Evolutionary conservation across 2,329 filamentous ascomycete genomes (phyloP).

Genomic region (Trematosphaeria pertusa): DNA sequence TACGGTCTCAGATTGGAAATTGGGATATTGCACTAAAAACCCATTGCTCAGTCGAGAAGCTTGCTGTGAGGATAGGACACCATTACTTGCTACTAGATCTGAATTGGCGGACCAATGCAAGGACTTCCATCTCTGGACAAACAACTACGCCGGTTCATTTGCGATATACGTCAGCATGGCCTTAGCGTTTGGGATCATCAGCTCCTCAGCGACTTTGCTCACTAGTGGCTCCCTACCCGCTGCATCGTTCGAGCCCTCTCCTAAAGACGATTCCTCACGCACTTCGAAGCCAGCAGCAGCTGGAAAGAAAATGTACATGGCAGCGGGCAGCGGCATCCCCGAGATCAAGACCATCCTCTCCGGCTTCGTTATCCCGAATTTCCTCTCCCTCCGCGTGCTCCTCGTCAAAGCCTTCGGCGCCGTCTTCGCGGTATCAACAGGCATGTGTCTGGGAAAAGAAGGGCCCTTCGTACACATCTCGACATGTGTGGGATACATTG

Average conservation of each 20-base stretch:
- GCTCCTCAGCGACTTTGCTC: constrained; percentile 57
- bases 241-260: constrained; percentile 39
- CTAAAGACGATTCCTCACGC: constrained; percentile 35
- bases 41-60: constrained; percentile 55
- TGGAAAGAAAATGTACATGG: constrained; percentile 65
- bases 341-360: constrained; percentile 69
- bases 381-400: constrained; percentile 63
- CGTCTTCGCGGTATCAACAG: constrained; percentile 64
- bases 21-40: constrained; percentile 60
- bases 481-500: constrained; percentile 63
- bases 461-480: constrained; percentile 68
- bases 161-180: constrained; percentile 59
- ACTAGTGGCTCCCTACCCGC: constrained; percentile 59
- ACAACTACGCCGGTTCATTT: constrained; percentile 51
- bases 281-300: constrained; percentile 18
- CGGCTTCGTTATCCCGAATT: constrained; percentile 66
- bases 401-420: constrained; percentile 65
- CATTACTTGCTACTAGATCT: constrained; percentile 27
- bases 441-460: constrained; percentile 68
- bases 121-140: constrained; percentile 55
- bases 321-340: constrained; percentile 65
- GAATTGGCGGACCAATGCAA: constrained; percentile 45
- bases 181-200: constrained; percentile 58
- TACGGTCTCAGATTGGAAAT: constrained; percentile 64
- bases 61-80: constrained; percentile 55